Evolutionary conservation across 495 filamentous ascomycete species (phyloP).

Genomic region (Xylaria venustula): DNA sequence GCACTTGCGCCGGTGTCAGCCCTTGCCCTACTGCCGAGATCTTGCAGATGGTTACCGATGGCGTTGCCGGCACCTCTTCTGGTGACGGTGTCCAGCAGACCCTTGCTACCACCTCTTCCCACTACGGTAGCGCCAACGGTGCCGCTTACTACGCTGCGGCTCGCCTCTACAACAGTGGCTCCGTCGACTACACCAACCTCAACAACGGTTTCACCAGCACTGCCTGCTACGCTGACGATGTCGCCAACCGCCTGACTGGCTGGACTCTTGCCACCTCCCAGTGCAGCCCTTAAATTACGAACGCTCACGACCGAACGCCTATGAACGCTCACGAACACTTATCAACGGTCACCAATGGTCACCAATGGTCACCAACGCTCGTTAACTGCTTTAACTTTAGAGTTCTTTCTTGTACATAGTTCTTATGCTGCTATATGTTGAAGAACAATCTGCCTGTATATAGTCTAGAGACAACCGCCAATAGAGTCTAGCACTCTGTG

Average conservation of each 20-base stretch:
- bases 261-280: slow-evolving; percentile 17
- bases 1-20: slow-evolving; percentile 17
- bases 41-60: slow-evolving; percentile 37
- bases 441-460: too few species aligned
- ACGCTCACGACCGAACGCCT: too few species aligned
- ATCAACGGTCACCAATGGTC: too few species aligned
- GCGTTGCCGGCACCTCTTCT: slow-evolving; percentile 32
- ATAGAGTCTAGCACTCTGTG: too few species aligned
- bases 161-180: slow-evolving; percentile 58
- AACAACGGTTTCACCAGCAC: slow-evolving; percentile 51
- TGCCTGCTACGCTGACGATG: slow-evolving; percentile 49
- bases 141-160: slow-evolving; percentile 34
- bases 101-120: slow-evolving; percentile 17
- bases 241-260: slow-evolving; percentile 57
- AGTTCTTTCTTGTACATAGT: too few species aligned
- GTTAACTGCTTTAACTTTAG: too few species aligned
- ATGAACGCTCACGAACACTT: too few species aligned
- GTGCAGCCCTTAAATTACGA: neutral
- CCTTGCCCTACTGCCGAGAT: slow-evolving; percentile 27
- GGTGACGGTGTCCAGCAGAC: slow-evolving; percentile 38
- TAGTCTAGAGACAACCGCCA: too few species aligned
- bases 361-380: too few species aligned
- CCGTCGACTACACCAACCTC: slow-evolving; percentile 45
- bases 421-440: too few species aligned
- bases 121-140: slow-evolving; percentile 25